Evolutionary conservation across 1,139 yeast genomes (phyloP).

Genomic region (Waltiozyma sp.): DNA sequence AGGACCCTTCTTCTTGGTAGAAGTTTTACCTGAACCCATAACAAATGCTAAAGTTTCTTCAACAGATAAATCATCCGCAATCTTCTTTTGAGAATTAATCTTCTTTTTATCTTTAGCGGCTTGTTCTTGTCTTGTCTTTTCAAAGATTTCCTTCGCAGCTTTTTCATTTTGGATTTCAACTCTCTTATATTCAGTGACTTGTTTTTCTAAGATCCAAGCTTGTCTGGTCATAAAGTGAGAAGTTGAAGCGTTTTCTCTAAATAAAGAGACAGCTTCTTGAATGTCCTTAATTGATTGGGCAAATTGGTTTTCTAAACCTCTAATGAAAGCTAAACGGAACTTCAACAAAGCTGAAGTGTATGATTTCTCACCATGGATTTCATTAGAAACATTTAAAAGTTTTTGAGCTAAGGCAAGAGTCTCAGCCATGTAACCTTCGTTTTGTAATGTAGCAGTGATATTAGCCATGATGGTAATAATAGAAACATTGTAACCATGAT

Average conservation of each 20-base stretch:
- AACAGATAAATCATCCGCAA: conserved; percentile 26
- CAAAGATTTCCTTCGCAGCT: conserved; percentile 6
- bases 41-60: conserved; percentile 61
- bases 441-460: conserved; percentile 50
- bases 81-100: conserved; percentile 1
- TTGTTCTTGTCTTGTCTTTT: conserved; percentile 7
- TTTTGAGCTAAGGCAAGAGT: conserved; percentile 40
- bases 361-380: conserved; percentile 45
- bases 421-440: conserved; percentile 34
- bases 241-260: conserved; percentile 10
- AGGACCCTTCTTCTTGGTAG: conserved; percentile 14
- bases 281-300: conserved; percentile 32
- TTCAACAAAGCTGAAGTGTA: conserved; percentile 48
- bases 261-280: conserved; percentile 7
- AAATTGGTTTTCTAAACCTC: conserved; percentile 41
- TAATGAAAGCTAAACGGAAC: conserved; percentile 59
- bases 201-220: conserved; percentile 10
- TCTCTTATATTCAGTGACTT: conserved; percentile 8
- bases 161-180: conserved; percentile 10
- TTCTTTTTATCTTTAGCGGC: conserved; percentile 13
- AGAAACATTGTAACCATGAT: conserved; percentile 59
- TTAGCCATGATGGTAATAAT: conserved; percentile 54
- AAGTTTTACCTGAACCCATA: conserved; percentile 45
- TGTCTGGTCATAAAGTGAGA: conserved; percentile 14
- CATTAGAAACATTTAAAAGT: conserved; percentile 35